Conservation (phyloP, 2,329 filamentous ascomycete species). For the Mollisiaceae sp. region DNA sequence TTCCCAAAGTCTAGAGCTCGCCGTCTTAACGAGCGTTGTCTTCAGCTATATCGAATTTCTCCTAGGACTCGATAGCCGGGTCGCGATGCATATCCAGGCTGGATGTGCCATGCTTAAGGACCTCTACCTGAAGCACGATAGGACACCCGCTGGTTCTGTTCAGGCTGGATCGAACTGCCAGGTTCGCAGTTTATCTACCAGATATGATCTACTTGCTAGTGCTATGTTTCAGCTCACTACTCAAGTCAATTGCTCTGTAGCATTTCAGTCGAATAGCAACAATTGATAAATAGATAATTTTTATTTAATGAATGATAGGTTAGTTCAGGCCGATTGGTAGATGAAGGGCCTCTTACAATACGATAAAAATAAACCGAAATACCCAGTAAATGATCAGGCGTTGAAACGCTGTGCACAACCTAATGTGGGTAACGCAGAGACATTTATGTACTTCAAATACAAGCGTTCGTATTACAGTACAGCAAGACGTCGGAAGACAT, state of each 20-base stretch:
- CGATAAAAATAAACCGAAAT: constrained; percentile 17
- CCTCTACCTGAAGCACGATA: constrained; percentile 22
- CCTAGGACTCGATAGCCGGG: constrained; percentile 25
- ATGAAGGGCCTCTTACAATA: constrained; percentile 19
- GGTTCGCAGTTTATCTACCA: constrained; percentile 25
- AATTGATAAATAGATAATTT: constrained; percentile 21
- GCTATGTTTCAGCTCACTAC: constrained; percentile 24
- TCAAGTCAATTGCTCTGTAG: constrained; percentile 20
- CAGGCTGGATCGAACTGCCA: constrained; percentile 24
- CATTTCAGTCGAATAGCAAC: constrained; percentile 20
- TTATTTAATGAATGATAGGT: constrained; percentile 20
- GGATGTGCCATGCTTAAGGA: constrained; percentile 26
- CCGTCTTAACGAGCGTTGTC: constrained; percentile 25
- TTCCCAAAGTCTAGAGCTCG: constrained; percentile 25
- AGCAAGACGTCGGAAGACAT: constrained; percentile 19
- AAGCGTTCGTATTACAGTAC: constrained; percentile 18
- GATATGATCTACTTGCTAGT: constrained; percentile 26
- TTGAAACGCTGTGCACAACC: constrained; percentile 15
- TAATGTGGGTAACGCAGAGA: constrained; percentile 18
- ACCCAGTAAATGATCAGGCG: constrained; percentile 10
- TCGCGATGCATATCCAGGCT: constrained; percentile 23
- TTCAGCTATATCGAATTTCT: constrained; percentile 26
- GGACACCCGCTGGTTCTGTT: constrained; percentile 25
- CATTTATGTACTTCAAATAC: constrained; percentile 17
- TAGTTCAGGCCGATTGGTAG: constrained; percentile 19